Evolutionary conservation across 768 basidiomycete genomes (phyloP).

Genomic region (Auriscalpium vulgare): DNA sequence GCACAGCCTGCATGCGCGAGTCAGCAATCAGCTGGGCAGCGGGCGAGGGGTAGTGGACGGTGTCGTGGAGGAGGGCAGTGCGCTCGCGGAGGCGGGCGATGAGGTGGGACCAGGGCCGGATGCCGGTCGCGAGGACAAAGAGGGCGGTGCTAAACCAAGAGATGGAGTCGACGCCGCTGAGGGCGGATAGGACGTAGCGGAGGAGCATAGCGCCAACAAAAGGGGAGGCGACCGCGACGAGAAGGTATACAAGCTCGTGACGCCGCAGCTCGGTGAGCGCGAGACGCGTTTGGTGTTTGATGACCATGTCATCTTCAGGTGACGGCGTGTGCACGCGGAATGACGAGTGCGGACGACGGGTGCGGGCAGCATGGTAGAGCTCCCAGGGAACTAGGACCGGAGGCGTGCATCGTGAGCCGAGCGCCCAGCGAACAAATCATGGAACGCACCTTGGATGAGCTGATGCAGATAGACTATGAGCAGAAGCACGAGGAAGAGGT

Average conservation of each 20-base stretch:
- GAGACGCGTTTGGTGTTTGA: slow-evolving; percentile 30
- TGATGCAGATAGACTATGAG: slow-evolving; percentile 76
- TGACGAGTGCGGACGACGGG: slow-evolving; percentile 28
- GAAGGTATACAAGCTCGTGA: slow-evolving; percentile 58
- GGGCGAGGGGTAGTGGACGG: slow-evolving; percentile 49
- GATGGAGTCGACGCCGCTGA: slow-evolving; percentile 50
- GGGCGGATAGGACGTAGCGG: slow-evolving; percentile 44
- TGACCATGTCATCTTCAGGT: slow-evolving; percentile 22
- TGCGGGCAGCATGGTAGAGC: slow-evolving; percentile 51
- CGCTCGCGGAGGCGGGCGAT: slow-evolving; percentile 53
- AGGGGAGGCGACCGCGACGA: slow-evolving; percentile 54
- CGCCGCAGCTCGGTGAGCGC: slow-evolving; percentile 52
- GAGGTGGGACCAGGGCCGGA: slow-evolving; percentile 74
- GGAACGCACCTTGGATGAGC: slow-evolving; percentile 61
- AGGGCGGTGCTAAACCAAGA: slow-evolving; percentile 78
- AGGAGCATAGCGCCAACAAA: slow-evolving; percentile 62
- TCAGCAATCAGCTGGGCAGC: slow-evolving; percentile 24
- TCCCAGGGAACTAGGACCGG: slow-evolving; percentile 51
- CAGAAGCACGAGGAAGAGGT: slow-evolving; percentile 58
- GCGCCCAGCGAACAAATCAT: not conserved
- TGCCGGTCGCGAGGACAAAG: slow-evolving; percentile 72
- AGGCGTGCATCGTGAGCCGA: not conserved
- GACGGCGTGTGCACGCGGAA: slow-evolving; percentile 8
- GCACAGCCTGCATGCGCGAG: slow-evolving; percentile 23
- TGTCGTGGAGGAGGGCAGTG: slow-evolving; percentile 57